Evolutionary conservation across 495 filamentous ascomycete species (phyloP), one percentile per base, ranked within the genome.

Genomic region (Trichoderma virens): DNA sequence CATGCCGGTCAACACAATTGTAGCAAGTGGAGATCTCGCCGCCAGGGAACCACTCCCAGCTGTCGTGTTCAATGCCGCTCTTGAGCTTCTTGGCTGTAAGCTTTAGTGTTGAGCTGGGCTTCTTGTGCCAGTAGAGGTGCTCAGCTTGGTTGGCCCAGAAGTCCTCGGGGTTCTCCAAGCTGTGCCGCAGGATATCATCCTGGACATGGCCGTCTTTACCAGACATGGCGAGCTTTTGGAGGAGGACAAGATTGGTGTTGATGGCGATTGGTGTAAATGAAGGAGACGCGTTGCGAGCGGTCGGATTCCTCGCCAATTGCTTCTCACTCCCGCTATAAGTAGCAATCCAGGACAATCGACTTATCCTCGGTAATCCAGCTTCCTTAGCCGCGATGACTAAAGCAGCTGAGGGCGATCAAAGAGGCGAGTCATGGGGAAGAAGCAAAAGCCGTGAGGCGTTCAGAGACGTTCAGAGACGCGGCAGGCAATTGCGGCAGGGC

Each of bases 1-100:
- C 91, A 74, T 97, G 93, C 23, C 93, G 82, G 72, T 96, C 93
- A 32, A 97, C 77, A 68, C 92, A 94, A 71, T 97, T 97, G 75
- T 89, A 96, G 61, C 86, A 87, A 0, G 92, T 96, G 30, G 90
- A 95, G 70, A 97, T 89, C 76, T 93, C 86, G 59, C 93, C 93
- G 64, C 85, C 90, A 0, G 91, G 86, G 67, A 97, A 97, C 93
- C 92, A 97, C 34, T 83, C 83, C 90, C 91, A 97, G 69, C 88
- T 80, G 30, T 75, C 74, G 65, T 83, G 80, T 8, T 71, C 64
- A 6, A 65, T 65, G 34, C 78, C 79, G 39, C 65, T 74, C 32
- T 67, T 65, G 16, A 85, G 72, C 6, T 68, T 71, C 67, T 79
- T 82, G 31, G 74, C 77, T 0, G 74, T 74, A 35, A 69, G 70